Evolutionary conservation across 2,329 filamentous ascomycete genomes (phyloP).

Genomic region (Chrysoporthe cubensis): DNA sequence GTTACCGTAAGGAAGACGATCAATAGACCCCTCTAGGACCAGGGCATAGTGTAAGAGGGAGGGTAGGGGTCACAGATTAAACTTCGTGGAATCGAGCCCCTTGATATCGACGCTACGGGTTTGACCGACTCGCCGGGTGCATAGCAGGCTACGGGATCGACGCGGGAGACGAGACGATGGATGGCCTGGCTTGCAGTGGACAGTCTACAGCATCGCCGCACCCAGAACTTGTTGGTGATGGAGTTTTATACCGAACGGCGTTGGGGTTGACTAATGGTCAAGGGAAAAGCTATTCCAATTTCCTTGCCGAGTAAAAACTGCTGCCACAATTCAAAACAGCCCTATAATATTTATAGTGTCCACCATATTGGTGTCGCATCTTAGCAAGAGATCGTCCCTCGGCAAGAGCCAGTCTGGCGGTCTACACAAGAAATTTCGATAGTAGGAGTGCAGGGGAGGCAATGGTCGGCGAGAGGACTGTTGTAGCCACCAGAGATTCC

Average conservation of each 20-base stretch:
- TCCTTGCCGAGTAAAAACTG: background rate
- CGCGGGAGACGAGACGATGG: background rate
- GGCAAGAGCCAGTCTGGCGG: background rate
- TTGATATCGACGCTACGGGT: constrained; percentile 4
- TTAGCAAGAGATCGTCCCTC: background rate
- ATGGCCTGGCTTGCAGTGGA: background rate
- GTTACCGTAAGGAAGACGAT: background rate
- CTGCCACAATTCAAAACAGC: background rate
- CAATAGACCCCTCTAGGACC: background rate
- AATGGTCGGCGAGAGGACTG: background rate
- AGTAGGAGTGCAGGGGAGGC: background rate
- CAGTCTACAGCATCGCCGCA: background rate
- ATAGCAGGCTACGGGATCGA: background rate
- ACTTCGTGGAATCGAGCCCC: background rate
- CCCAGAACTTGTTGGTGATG: background rate
- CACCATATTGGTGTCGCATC: background rate
- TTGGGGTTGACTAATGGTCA: constrained; percentile 3
- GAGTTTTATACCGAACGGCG: constrained; percentile 4
- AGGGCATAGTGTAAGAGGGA: background rate
- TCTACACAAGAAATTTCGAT: background rate
- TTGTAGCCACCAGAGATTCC: background rate
- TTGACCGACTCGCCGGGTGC: too few species aligned
- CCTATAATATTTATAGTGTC: background rate
- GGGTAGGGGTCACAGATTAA: background rate
- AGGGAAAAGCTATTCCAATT: background rate